Conservation (phyloP, 805 yeast genomes). For the Lipomyces mesembrius region DNA sequence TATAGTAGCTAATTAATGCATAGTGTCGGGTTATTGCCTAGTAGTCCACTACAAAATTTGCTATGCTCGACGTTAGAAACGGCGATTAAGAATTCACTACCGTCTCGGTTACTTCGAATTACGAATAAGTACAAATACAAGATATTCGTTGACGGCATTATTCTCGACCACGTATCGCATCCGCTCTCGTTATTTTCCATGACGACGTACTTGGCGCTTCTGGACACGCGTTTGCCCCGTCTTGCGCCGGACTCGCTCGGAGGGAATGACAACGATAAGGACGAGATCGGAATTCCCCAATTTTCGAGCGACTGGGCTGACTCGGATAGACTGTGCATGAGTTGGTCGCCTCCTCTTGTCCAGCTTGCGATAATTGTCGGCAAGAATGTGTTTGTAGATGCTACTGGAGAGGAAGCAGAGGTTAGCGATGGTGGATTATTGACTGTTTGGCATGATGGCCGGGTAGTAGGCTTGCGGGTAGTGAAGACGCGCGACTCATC, state of each 20-base stretch:
- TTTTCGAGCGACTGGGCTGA: conserved; percentile 64
- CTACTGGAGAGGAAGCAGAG: conserved; percentile 84
- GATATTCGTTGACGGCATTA: conserved; percentile 77
- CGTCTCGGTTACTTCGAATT: conserved; percentile 58
- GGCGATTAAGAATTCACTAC: conserved; percentile 58
- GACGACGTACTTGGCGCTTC: conserved; percentile 79
- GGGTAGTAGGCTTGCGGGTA: conserved; percentile 59
- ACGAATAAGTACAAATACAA: conserved; percentile 78
- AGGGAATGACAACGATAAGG: conserved; percentile 10
- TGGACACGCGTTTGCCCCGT: conserved; percentile 57
- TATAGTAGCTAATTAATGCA: conserved; percentile 3
- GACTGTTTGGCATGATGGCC: conserved; percentile 70
- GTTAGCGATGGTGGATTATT: conserved; percentile 85
- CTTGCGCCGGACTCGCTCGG: conserved; percentile 6
- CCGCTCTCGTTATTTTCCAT: conserved; percentile 82
- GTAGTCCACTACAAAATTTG: conserved; percentile 67
- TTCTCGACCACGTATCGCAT: conserved; percentile 75
- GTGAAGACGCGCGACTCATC: conserved; percentile 25
- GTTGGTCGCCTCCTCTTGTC: conserved; percentile 72
- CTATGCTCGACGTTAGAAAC: conserved; percentile 65
- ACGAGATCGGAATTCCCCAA: conserved; percentile 30
- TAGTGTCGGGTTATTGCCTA: conserved; percentile 43
- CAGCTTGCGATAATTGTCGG: conserved; percentile 80
- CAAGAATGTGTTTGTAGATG: conserved; percentile 73
- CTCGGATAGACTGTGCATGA: conserved; percentile 53